Percentiles rank a stretch among this genome's conserved stretches.
These are phyloP conservation scores for Triticum turgidum DNA, from an alignment of 176 grass and related monocot genomes.

Conservation along the genomic window DNA sequence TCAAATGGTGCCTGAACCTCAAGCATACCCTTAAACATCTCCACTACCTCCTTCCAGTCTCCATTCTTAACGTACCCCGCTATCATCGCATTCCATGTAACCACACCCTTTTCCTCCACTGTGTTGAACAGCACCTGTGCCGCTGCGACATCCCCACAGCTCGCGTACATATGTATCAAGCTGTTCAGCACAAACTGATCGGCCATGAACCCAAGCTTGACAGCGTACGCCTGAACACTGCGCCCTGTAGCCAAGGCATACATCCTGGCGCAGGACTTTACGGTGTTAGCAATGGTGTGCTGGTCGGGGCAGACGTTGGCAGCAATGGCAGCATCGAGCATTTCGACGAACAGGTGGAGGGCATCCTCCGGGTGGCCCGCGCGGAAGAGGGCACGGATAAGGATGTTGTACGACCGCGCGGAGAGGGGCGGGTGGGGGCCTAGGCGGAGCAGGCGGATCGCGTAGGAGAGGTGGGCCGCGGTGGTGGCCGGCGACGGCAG, in stretches of 20 bases:
- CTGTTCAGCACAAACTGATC: slow-evolving; percentile 68
- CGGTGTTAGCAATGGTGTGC: slow-evolving; percentile 48
- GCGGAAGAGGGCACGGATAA: slow-evolving; percentile 49
- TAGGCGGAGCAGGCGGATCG: slow-evolving; percentile 42
- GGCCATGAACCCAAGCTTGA: slow-evolving; percentile 43
- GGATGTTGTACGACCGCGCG: slow-evolving; percentile 45
- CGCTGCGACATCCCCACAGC: slow-evolving; percentile 38
- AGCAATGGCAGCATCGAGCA: slow-evolving; percentile 16
- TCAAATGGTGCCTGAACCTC: slow-evolving; percentile 50
- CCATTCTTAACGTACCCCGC: slow-evolving; percentile 47
- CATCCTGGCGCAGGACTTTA: slow-evolving; percentile 57
- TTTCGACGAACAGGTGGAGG: slow-evolving; percentile 58
- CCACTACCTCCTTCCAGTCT: slow-evolving; percentile 40
- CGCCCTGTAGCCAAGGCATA: slow-evolving; percentile 8
- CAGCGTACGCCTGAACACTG: slow-evolving; percentile 43
- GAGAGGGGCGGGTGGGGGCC: slow-evolving; percentile 4
- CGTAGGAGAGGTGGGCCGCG: slow-evolving; percentile 44
- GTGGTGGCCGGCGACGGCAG: slow-evolving; percentile 16
- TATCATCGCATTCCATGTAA: slow-evolving; percentile 55
- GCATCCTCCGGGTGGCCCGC: slow-evolving; percentile 34
- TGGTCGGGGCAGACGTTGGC: slow-evolving; percentile 32
- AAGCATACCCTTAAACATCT: slow-evolving; percentile 50
- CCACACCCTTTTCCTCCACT: slow-evolving; percentile 22
- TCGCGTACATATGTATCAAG: slow-evolving; percentile 58
- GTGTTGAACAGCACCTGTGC: slow-evolving; percentile 39